phyloP scores from a whole-genome alignment of 257 asterid genomes.

The Gentiana dahurica region DNA sequence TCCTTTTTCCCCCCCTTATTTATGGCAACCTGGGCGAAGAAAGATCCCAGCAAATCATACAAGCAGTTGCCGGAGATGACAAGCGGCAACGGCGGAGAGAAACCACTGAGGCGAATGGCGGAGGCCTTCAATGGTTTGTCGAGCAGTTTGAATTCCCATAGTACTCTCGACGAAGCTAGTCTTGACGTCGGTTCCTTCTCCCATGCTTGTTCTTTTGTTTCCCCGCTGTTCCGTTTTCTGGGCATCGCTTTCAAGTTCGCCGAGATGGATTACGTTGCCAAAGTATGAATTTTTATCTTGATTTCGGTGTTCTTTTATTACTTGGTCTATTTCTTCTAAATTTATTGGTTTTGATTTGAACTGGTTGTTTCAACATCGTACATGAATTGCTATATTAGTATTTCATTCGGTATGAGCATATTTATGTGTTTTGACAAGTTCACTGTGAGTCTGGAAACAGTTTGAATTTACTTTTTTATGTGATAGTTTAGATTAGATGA shows the following conservation, averaged over 20 bases:
- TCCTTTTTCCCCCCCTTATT: too few relatives aligned
- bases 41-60: too few relatives aligned
- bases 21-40: too few relatives aligned
- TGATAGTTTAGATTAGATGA: neutral
- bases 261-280: constrained; percentile 79
- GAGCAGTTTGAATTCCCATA: constrained; percentile 23
- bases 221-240: constrained; percentile 89
- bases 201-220: constrained; percentile 70
- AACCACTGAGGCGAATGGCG: constrained; percentile 61
- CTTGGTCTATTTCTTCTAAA: too few relatives aligned
- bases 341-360: too few relatives aligned
- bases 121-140: constrained; percentile 65
- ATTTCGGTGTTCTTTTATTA: neutral
- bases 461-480: too few relatives aligned
- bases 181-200: constrained; percentile 59
- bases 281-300: constrained; percentile 23
- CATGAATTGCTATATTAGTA: too few relatives aligned
- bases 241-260: constrained; percentile 97
- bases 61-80: constrained; percentile 11
- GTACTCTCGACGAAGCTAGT: constrained; percentile 26
- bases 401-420: neutral
- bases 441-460: too few relatives aligned
- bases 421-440: neutral
- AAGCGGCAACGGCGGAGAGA: constrained; percentile 20
- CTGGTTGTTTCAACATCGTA: too few relatives aligned